These are phyloP conservation scores for Candida saitoana DNA, from an alignment of 805 yeast species.

Conservation along the genomic window DNA sequence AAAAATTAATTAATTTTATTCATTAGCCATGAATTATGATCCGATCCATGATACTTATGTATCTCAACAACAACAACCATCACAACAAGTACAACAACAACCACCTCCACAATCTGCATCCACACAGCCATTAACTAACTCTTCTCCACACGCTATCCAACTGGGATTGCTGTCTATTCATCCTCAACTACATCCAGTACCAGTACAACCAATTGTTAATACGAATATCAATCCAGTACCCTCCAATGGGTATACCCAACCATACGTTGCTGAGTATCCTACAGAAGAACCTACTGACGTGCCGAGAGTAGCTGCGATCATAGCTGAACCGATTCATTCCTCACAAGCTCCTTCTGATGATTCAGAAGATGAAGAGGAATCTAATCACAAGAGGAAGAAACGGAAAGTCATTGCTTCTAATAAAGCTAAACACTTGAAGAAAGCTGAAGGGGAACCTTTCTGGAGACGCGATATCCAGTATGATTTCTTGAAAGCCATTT, in stretches of 20 bases:
- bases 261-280: not conserved
- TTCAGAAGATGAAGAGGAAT: constrained; percentile 5
- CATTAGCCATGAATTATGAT: constrained; percentile 36
- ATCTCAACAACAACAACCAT: constrained; percentile 5
- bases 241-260: not conserved
- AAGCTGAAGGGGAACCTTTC: constrained; percentile 87
- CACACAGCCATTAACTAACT: no score
- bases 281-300: not conserved
- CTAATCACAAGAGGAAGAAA: constrained; percentile 6
- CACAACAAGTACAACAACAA: constrained; percentile 1
- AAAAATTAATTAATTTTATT: no score
- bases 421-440: constrained; percentile 64
- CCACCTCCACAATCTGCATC: not conserved
- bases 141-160: no score
- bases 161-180: not conserved
- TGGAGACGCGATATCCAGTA: constrained; percentile 86
- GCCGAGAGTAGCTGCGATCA: not conserved
- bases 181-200: constrained; percentile 3
- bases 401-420: constrained; percentile 21
- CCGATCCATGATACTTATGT: constrained; percentile 39
- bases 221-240: not conserved
- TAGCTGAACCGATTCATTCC: not conserved
- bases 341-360: constrained; percentile 5
- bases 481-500: constrained; percentile 63
- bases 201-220: not conserved